Evolutionary conservation across 352 stramenopile species (phyloP), one percentile per base, ranked within the genome.

Genomic region (Phytophthora agathidicida): DNA sequence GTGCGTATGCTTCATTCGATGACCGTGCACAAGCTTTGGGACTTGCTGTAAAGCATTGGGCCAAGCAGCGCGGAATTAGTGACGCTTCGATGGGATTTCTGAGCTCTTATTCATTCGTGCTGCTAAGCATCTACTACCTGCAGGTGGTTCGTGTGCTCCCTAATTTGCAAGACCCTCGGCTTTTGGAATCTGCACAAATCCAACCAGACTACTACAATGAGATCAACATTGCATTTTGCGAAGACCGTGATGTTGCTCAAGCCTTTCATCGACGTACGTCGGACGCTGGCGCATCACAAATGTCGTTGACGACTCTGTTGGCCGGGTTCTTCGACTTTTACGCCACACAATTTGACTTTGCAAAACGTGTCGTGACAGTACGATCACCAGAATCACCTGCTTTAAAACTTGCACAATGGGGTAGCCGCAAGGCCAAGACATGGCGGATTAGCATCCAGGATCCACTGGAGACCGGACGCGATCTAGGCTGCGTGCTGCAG

Each of bases 51-150:
- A 99, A 99, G 75, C 80, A 96, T 33, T 99, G 97, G 97, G 97
- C 97, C 7, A 99, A 99, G 75, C 76, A 74, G n/a, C 83, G 98
- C 14, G 76, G 86, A 26, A 94, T 99, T 42, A 99, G 98, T 75
- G 96, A 99, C 59, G 96, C 98, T 22, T 93, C 90, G 3, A 74
- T 89, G 37, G 96, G 98, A 20, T 99, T 94, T 19, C 76, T 99
- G 33, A 98, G 88, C 65, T 98, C 92, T 19, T 99, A 99, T 75
- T 98, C 96, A 4, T 99, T 98, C 77, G 93, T 99, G 49, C 59
- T 99, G 22, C 87, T 99, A 60, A 80, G 98, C 10, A 86, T 99
- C 26, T 97, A 98, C 74, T 99, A 98, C 73, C 77, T 99, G 20
- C 96, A 98, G 57, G 50, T 67, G n/a, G 49, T 71, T 8, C 86